Conservation (phyloP, 2,329 filamentous ascomycete species). For the Coniochaeta sp. region DNA sequence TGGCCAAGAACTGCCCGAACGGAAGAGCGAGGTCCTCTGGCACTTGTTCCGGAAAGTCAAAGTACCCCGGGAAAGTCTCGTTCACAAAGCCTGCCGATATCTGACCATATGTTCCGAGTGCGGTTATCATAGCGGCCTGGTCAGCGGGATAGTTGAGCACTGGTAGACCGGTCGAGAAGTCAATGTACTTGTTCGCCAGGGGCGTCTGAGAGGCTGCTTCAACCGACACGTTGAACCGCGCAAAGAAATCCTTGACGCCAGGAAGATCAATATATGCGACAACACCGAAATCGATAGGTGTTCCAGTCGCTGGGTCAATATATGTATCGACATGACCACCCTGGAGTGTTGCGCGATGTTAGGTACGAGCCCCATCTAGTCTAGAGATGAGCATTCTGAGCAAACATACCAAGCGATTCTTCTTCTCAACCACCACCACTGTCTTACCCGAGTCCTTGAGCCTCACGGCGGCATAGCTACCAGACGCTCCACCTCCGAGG, state of each 20-base stretch:
- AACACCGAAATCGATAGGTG: constrained; percentile 11
- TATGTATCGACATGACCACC: constrained; percentile 14
- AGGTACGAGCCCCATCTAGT: neutral
- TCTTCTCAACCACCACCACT: constrained; percentile 12
- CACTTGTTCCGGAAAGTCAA: constrained; percentile 12
- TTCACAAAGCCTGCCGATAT: neutral
- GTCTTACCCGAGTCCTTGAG: constrained; percentile 10
- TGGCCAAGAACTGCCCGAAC: constrained; percentile 12
- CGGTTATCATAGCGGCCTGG: neutral
- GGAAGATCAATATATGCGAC: constrained; percentile 12
- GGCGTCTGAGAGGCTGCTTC: constrained; percentile 1
- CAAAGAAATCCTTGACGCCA: constrained; percentile 11
- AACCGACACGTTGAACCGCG: constrained; percentile 10
- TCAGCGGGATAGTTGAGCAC: constrained; percentile 5
- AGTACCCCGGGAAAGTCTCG: constrained; percentile 9
- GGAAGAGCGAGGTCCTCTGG: constrained; percentile 14
- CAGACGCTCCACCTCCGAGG: constrained; percentile 13
- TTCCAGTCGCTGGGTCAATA: constrained; percentile 8
- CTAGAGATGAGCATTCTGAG: neutral
- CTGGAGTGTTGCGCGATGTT: constrained; percentile 1
- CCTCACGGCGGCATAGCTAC: constrained; percentile 10
- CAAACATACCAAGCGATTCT: neutral
- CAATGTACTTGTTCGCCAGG: constrained; percentile 7
- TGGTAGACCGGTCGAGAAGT: constrained; percentile 10
- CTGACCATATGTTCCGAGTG: constrained; percentile 2